phyloP scores from a whole-genome alignment of 352 stramenopile genomes.

The Aphanomyces invadans region DNA sequence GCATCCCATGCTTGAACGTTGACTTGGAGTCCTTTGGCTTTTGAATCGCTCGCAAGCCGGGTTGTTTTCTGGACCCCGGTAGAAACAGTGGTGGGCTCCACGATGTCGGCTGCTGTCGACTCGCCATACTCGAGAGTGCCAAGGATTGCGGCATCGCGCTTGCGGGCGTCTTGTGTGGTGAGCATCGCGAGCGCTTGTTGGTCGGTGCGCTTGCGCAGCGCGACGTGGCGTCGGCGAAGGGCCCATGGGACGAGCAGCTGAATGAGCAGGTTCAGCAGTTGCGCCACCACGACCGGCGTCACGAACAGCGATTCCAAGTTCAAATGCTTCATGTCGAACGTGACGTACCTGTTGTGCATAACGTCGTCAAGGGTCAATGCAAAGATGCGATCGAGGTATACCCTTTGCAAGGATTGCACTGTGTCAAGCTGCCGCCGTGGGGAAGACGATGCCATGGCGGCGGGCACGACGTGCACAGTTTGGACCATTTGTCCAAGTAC shows the following conservation, averaged over 20 bases:
- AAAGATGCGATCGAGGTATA: neutral
- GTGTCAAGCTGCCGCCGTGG: slow-evolving; percentile 26
- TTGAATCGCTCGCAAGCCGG: slow-evolving; percentile 47
- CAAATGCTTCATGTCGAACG: slow-evolving; percentile 74
- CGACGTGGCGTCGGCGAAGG: neutral
- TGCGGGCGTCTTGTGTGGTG: slow-evolving; percentile 53
- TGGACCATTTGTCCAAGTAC: slow-evolving; percentile 47
- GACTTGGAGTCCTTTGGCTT: slow-evolving; percentile 61
- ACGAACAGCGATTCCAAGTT: slow-evolving; percentile 75
- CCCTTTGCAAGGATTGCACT: slow-evolving; percentile 55
- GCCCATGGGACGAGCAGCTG: slow-evolving; percentile 6
- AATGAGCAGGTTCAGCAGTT: slow-evolving; percentile 64
- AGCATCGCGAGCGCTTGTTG: slow-evolving; percentile 55
- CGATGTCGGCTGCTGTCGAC: neutral
- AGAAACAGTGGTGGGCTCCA: too few species aligned
- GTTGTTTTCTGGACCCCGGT: too few species aligned
- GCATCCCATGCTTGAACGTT: slow-evolving; percentile 50
- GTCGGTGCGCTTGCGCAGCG: slow-evolving; percentile 38
- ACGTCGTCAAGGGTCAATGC: too few species aligned
- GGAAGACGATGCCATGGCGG: slow-evolving; percentile 57
- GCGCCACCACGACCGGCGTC: slow-evolving; percentile 75
- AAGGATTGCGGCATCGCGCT: slow-evolving; percentile 52
- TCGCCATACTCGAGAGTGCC: slow-evolving; percentile 38
- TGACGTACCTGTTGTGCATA: slow-evolving; percentile 52
- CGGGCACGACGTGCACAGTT: slow-evolving; percentile 47